Conservation (phyloP, 2,329 filamentous ascomycete species). For the Paecilomyces sp. region DNA sequence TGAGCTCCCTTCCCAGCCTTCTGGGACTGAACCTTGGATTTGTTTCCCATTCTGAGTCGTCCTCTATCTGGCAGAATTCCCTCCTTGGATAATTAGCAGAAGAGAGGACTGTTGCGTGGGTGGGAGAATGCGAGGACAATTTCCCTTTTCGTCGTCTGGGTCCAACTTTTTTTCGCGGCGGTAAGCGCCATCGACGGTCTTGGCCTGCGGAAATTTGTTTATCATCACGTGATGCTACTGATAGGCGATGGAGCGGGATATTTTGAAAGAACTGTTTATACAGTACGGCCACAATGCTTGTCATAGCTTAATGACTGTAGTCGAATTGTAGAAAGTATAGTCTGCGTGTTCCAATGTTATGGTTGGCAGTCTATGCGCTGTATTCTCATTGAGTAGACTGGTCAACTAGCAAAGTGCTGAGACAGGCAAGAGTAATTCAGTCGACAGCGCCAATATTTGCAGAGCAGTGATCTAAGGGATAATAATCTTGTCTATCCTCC, state of each 20-base stretch:
- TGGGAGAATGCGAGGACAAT: background rate
- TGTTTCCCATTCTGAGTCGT: slow-evolving; percentile 24
- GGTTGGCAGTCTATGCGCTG: too few species aligned
- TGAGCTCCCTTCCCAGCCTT: slow-evolving; percentile 10
- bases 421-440: too few species aligned
- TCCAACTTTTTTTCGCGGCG: slow-evolving; percentile 6
- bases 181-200: slow-evolving; percentile 1
- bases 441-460: too few species aligned
- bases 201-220: slow-evolving; percentile 6
- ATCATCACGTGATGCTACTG: slow-evolving; percentile 8
- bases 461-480: too few species aligned
- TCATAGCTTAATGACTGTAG: background rate
- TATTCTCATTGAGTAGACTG: too few species aligned
- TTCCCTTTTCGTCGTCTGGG: background rate
- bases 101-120: background rate
- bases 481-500: too few species aligned
- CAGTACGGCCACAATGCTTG: background rate
- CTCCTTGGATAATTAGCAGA: background rate
- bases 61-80: background rate
- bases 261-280: too few species aligned
- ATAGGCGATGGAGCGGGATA: background rate
- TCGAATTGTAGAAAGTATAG: too few species aligned
- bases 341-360: too few species aligned
- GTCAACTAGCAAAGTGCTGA: too few species aligned
- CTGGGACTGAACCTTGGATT: slow-evolving; percentile 22